Base-by-base conservation (phyloP, 805 yeast genomes). In the Yarrowia keelungensis region DNA sequence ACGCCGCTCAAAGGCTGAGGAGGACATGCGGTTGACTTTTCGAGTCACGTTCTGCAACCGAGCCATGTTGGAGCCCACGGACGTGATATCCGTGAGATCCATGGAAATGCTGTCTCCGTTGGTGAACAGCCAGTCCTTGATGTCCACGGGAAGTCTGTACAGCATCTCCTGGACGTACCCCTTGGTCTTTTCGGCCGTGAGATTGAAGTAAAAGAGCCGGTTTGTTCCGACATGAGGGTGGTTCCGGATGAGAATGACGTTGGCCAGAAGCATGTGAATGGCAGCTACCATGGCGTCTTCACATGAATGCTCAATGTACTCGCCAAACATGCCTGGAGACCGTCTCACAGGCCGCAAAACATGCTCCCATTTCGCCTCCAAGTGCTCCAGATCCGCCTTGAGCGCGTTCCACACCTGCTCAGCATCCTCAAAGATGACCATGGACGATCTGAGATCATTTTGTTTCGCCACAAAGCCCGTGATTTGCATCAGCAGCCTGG, bases 121-220 rank as follows among this genome's bases (percentile, higher is more conserved):
- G 45, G 56, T 62, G 39, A 62, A 62, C 16, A 62, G 67, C 67
- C 67, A 62, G 67, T 62, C 46, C 47, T 62, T 62, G 47, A 62
- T 49, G 15, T 62, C 67, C 5, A 32, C n/a, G 14, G 67, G 67
- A 15, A 62, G 56, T 7, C 67, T 47, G 15, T 39, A 62, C 26
- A 62, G 16, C 38, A 62, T 62, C n/a, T 62, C 67, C 39, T 47
- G 56, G 5, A 49, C 67, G 14, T 47, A 62, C 19, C 39, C 39
- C 47, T 38, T 47, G 15, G 67, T 62, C 14, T 62, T 49, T 8
- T 47, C 56, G 11, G 54, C 56, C 4, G 67, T 47, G 38, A 47
- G 45, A 11, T 62, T 49, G 56, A 62, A 62, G 16, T 62, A 62
- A 12, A 47, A 47, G 14, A 47, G 56, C 11, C 56, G 38, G 56